phyloP scores from a whole-genome alignment of 768 basidiomycete species.

The Tylopilus rubrobrunneus region DNA sequence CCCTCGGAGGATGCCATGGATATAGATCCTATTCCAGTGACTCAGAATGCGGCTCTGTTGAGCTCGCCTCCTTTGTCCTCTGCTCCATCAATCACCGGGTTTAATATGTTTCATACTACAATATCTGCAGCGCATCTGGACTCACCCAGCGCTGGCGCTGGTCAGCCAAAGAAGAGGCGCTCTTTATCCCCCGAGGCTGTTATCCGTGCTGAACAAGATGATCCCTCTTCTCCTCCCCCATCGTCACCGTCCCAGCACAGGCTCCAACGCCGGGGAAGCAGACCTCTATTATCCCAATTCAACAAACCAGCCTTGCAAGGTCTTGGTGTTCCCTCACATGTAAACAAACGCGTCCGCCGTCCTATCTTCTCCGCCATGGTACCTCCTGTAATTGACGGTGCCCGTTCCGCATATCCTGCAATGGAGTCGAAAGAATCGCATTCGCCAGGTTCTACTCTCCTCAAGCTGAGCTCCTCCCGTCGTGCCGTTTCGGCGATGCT shows the following conservation, averaged over 20 bases:
- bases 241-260: conserved; percentile 48
- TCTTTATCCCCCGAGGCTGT: conserved; percentile 54
- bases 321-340: conserved; percentile 52
- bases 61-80: conserved; percentile 43
- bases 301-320: conserved; percentile 52
- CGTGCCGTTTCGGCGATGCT: conserved; percentile 77
- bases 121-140: conserved; percentile 48
- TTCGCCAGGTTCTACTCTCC: conserved; percentile 23
- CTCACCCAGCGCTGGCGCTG: conserved; percentile 38
- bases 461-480: conserved; percentile 48
- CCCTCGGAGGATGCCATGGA: conserved; percentile 74
- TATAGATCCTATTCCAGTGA: conserved; percentile 55
- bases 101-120: conserved; percentile 60
- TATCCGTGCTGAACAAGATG: conserved; percentile 35
- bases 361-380: conserved; percentile 66
- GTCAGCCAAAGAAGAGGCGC: conserved; percentile 50
- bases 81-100: conserved; percentile 48
- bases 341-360: conserved; percentile 58
- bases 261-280: conserved; percentile 40
- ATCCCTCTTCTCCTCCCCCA: conserved; percentile 47
- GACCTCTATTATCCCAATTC: conserved; percentile 33
- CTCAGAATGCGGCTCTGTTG: conserved; percentile 31
- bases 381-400: conserved; percentile 39
- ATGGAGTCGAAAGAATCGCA: conserved; percentile 30
- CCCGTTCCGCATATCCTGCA: conserved; percentile 42